Conservation (phyloP, 1,139 yeast genomes). For the Taiozyma sp. region DNA sequence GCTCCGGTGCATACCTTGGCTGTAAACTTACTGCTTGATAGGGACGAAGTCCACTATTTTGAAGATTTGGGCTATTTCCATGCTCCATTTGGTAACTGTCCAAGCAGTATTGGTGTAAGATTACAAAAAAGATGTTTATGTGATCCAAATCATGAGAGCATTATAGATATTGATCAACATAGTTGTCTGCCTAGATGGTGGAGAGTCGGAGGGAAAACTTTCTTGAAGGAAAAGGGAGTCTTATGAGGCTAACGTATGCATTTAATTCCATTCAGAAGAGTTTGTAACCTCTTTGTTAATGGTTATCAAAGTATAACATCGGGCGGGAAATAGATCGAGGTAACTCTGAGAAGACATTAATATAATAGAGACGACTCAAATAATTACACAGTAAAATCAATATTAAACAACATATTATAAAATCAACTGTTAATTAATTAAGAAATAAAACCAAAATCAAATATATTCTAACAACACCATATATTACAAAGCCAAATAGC, state of each 20-base stretch:
- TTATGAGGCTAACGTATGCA: not conserved
- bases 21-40: slow-evolving; percentile 60
- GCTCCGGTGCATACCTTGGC: slow-evolving; percentile 94
- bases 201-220: slow-evolving; percentile 55
- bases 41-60: slow-evolving; percentile 73
- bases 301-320: too few species aligned
- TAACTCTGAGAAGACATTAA: too few species aligned
- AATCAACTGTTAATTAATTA: too few species aligned
- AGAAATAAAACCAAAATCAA: too few species aligned
- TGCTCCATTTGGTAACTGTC: slow-evolving; percentile 81
- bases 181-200: slow-evolving; percentile 89
- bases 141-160: slow-evolving; percentile 37
- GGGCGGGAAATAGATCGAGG: too few species aligned
- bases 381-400: too few species aligned
- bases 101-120: slow-evolving; percentile 46
- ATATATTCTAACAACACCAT: too few species aligned
- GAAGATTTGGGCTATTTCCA: slow-evolving; percentile 90
- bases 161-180: slow-evolving; percentile 55
- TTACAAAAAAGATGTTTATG: slow-evolving; percentile 72
- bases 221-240: slow-evolving; percentile 25
- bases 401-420: too few species aligned
- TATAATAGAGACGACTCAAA: too few species aligned
- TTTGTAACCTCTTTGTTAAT: too few species aligned
- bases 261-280: too few species aligned
- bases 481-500: too few species aligned